Conservation (phyloP, 805 yeast species). For the Yarrowia yakushimensis region DNA sequence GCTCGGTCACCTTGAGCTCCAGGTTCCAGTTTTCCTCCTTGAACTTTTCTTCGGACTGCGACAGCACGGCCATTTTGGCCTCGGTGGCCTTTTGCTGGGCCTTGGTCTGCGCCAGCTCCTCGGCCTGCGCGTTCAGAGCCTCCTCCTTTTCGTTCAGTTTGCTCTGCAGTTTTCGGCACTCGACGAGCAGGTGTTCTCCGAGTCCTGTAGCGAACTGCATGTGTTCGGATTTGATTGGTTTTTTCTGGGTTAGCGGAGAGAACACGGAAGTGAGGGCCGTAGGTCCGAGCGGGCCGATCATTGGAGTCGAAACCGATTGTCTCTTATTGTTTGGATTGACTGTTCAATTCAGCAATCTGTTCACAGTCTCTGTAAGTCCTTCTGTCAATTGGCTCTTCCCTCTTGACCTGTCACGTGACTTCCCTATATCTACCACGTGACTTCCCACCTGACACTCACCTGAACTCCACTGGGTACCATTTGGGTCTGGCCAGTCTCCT, state of each 20-base stretch:
- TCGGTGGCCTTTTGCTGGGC: background rate
- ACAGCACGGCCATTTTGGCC: slow-evolving; percentile 2
- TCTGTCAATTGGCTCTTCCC: too few relatives aligned
- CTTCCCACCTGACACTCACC: too few relatives aligned
- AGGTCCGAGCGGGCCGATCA: too few relatives aligned
- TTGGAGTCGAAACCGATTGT: too few relatives aligned
- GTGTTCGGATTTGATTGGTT: slow-evolving; percentile 28
- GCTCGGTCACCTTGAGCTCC: slow-evolving; percentile 38
- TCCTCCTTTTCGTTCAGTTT: slow-evolving; percentile 31
- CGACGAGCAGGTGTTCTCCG: slow-evolving; percentile 36
- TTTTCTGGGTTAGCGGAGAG: background rate
- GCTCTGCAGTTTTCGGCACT: slow-evolving; percentile 37
- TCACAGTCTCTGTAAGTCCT: too few relatives aligned
- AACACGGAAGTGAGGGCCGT: background rate
- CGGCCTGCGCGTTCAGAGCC: background rate
- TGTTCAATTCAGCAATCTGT: too few relatives aligned
- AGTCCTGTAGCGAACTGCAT: slow-evolving; percentile 37
- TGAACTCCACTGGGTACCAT: background rate
- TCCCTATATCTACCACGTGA: too few relatives aligned
- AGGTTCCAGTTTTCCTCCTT: slow-evolving; percentile 41
- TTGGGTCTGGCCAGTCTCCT: slow-evolving; percentile 10
- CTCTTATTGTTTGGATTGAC: too few relatives aligned
- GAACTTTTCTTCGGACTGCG: slow-evolving; percentile 31
- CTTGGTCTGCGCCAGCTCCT: background rate
- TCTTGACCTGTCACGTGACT: too few relatives aligned